These are phyloP conservation scores for Solanum verrucosum DNA, from an alignment of 257 asterid species.

Conservation along the genomic window DNA sequence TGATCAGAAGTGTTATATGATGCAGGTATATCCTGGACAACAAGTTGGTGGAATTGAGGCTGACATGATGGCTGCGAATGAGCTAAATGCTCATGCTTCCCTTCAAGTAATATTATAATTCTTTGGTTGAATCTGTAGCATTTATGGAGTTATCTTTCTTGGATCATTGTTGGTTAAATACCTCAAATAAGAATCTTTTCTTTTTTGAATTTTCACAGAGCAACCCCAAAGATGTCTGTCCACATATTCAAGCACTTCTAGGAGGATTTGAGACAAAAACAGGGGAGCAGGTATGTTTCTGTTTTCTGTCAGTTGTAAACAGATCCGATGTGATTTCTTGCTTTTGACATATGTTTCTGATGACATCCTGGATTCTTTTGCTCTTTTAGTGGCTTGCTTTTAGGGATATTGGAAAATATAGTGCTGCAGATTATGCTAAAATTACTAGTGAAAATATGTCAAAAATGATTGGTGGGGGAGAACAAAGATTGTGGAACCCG, in stretches of 20 bases:
- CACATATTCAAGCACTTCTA: conserved; percentile 65
- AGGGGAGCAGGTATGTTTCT: conserved; percentile 73
- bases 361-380: not conserved
- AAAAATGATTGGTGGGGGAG: conserved; percentile 36
- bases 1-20: not conserved
- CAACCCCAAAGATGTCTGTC: conserved; percentile 34
- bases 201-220: conserved; percentile 28
- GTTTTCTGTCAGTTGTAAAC: not conserved
- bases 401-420: conserved; percentile 69
- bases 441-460: conserved; percentile 62
- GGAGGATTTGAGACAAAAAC: conserved; percentile 96
- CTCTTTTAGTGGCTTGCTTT: conserved; percentile 89
- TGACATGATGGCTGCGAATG: conserved; percentile 93
- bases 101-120: conserved; percentile 49
- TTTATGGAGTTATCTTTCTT: not conserved
- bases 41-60: conserved; percentile 88
- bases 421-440: conserved; percentile 84
- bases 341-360: not conserved
- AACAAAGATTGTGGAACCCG: conserved; percentile 66
- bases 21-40: conserved; percentile 94
- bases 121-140: not conserved
- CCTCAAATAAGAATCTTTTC: not conserved
- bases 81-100: conserved; percentile 75
- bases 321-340: not conserved
- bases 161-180: not conserved